Percentiles rank a stretch among this genome's conserved stretches.
These are phyloP conservation scores for Plasmodium gaboni DNA, from an alignment of 169 alveolate species.

Conservation along the genomic window DNA sequence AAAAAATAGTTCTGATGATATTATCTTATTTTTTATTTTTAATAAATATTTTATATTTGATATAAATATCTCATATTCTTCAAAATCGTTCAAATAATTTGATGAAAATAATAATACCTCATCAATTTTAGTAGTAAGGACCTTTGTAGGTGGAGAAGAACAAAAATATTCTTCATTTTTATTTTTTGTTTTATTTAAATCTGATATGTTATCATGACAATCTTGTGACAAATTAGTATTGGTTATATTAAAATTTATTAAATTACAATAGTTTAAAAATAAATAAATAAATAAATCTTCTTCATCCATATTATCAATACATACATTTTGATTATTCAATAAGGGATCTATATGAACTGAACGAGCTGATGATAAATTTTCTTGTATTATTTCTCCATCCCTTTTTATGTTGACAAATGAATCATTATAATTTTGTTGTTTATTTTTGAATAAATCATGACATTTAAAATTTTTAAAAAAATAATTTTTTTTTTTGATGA, in stretches of 20 bases:
- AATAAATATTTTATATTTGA: slow-evolving; percentile 55
- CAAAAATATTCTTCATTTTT: background rate
- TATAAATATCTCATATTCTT: slow-evolving; percentile 62
- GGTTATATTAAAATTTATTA: slow-evolving; percentile 17
- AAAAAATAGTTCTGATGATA: slow-evolving; percentile 29
- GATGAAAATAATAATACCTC: background rate
- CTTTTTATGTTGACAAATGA: background rate
- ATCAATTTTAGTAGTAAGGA: background rate
- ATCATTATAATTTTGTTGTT: background rate
- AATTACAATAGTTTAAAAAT: slow-evolving; percentile 50
- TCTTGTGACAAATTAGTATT: background rate
- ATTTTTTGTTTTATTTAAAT: background rate
- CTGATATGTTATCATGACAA: background rate
- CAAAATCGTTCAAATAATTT: slow-evolving; percentile 31
- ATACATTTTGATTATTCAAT: background rate
- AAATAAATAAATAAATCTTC: slow-evolving; percentile 53
- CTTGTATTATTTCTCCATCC: background rate
- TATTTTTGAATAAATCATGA: background rate
- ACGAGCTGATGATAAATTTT: no score
- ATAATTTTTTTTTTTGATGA: slow-evolving; percentile 8
- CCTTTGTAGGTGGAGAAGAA: background rate
- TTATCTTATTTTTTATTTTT: slow-evolving; percentile 50
- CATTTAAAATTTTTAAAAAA: slow-evolving; percentile 14
- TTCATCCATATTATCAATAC: slow-evolving; percentile 24
- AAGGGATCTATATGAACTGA: no score